Conservation (phyloP, 257 asterid species). For the Penstemon eatonii region DNA sequence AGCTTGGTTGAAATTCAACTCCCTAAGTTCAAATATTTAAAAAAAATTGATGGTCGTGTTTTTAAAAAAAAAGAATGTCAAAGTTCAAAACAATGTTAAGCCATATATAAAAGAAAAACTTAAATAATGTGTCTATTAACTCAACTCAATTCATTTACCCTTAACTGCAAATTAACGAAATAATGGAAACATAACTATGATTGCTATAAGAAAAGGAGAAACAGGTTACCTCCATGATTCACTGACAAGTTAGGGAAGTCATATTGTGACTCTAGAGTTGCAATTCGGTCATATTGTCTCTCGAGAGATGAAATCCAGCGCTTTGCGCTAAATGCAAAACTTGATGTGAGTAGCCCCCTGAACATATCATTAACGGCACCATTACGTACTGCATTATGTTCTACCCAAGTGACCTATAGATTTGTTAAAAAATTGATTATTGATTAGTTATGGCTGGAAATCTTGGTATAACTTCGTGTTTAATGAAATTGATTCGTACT, state of each 20-base stretch:
- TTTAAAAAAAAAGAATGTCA: too few relatives aligned
- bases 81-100: too few relatives aligned
- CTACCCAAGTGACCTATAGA: conserved; percentile 62
- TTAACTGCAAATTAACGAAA: neutral
- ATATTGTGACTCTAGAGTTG: conserved; percentile 29
- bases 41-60: too few relatives aligned
- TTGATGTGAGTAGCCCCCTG: conserved; percentile 30
- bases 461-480: neutral
- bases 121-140: too few relatives aligned
- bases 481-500: neutral
- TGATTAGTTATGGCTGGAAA: neutral
- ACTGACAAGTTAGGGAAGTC: conserved; percentile 12
- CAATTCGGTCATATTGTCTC: conserved; percentile 37
- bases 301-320: conserved; percentile 59
- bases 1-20: too few relatives aligned
- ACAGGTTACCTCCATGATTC: conserved; percentile 28
- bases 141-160: too few relatives aligned
- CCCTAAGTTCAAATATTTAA: too few relatives aligned
- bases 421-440: neutral
- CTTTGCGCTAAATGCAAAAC: conserved; percentile 41
- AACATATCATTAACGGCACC: conserved; percentile 27
- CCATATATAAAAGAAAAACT: too few relatives aligned
- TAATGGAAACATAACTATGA: neutral
- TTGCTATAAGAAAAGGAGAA: neutral
- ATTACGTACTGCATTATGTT: conserved; percentile 39